Base-by-base conservation (phyloP, 768 basidiomycete genomes). In the Strobilomyces echinocephalus region DNA sequence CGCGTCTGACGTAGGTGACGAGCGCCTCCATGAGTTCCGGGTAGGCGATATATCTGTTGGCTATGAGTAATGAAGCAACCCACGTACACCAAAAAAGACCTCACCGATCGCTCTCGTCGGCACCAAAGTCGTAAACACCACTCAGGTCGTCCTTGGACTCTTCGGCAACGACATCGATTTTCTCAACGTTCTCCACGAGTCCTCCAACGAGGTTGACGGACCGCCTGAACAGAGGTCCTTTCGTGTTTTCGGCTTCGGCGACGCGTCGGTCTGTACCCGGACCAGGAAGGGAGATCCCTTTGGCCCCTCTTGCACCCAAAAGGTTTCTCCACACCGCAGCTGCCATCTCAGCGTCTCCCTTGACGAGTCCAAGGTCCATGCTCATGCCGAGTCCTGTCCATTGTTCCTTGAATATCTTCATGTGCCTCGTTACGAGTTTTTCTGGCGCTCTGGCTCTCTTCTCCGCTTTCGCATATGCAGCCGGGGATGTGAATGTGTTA, bases 391-490 rank as follows among this genome's bases (percentile, higher is more conserved):
- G 74, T 2, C 95, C 95, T 6, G 83, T 79, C 88, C 89, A 94
- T 65, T 95, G 93, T 67, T 95, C 90, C 58, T 87, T 87, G 75
- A 95, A 83, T 48, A 91, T 87, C 67, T 88, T 88, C 90, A 97
- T 87, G 69, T 95, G 92, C 42, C 83, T 82, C 42, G 82, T 83
- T 39, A 97, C 84, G 35, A 93, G 78, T 3, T 84, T 70, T 63
- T 95, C 91, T 4, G 90, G 88, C 0, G 85, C 88, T 39, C 78
- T 75, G 4, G 74, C 73, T 9, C 57, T 63, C 49, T 68, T 65
- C 50, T 62, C 58, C 10, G 69, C 68, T 15, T 65, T 67, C n/a
- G 44, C 48, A 21, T 69, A 63, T 3, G 64, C 67, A 56, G 55
- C 50, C 39, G 55, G 49, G 47, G 65, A 72, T 50, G 64, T 61